phyloP scores from a whole-genome alignment of 306 rosid genomes.

The Sophora flavescens region DNA sequence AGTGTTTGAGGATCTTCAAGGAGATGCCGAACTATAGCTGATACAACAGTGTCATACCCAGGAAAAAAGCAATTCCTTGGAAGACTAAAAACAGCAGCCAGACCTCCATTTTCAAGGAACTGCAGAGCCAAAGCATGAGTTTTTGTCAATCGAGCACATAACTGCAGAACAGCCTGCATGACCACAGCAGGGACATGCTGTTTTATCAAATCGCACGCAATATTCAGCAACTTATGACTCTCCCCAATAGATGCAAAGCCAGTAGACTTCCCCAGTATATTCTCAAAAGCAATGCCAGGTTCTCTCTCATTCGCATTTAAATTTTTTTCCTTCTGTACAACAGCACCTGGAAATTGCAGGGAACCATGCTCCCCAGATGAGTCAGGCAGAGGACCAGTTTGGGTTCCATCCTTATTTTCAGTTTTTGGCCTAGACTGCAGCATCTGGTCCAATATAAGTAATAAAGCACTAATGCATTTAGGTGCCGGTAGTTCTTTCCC shows the following conservation, averaged over 20 bases:
- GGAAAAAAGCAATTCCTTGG: slow-evolving; percentile 90
- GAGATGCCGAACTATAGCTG: slow-evolving; percentile 96
- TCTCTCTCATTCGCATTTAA: slow-evolving; percentile 60
- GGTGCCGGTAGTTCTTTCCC: slow-evolving; percentile 70
- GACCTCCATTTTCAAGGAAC: slow-evolving; percentile 95
- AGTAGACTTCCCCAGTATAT: slow-evolving; percentile 82
- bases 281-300: slow-evolving; percentile 60
- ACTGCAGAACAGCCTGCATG: slow-evolving; percentile 98
- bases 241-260: slow-evolving; percentile 89
- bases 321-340: slow-evolving; percentile 53
- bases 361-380: slow-evolving; percentile 65
- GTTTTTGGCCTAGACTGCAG: slow-evolving; percentile 79
- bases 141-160: slow-evolving; percentile 95
- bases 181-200: slow-evolving; percentile 89
- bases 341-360: slow-evolving; percentile 56
- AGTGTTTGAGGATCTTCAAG: slow-evolving; percentile 99
- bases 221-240: slow-evolving; percentile 70
- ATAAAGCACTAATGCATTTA: slow-evolving; percentile 84
- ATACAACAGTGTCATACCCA: slow-evolving; percentile 95
- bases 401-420: slow-evolving; percentile 69
- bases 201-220: slow-evolving; percentile 93
- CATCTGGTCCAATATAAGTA: slow-evolving; percentile 94
- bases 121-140: slow-evolving; percentile 81
- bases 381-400: slow-evolving; percentile 63
- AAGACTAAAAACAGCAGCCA: slow-evolving; percentile 81